Conservation (phyloP, 1,284 basidiomycete genomes). For the Marasmius sp. region DNA sequence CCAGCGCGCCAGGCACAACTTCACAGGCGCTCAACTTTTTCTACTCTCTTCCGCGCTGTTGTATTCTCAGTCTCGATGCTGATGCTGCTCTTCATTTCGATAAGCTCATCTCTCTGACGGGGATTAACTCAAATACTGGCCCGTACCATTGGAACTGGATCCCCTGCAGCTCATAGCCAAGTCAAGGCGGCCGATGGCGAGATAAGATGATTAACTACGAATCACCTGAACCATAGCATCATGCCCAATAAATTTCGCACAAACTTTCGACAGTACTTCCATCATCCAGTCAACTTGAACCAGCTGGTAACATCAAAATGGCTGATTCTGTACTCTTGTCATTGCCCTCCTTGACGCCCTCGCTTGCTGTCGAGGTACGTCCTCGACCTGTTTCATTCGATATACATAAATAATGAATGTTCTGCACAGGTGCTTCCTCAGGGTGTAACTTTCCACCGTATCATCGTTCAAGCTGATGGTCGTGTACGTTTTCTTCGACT, state of each 20-base stretch:
- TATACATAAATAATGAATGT: constrained; percentile 6
- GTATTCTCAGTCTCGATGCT: not conserved
- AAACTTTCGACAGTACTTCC: not conserved
- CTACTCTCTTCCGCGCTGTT: not conserved
- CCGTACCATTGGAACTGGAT: no score
- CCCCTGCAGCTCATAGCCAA: no score
- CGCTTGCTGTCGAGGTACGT: constrained; percentile 56
- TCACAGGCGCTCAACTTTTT: not conserved
- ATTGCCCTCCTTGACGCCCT: constrained; percentile 53
- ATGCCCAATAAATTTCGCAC: not conserved
- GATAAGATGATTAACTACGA: not conserved
- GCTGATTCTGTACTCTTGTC: constrained; percentile 51
- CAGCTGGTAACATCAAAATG: constrained; percentile 26
- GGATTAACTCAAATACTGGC: no score
- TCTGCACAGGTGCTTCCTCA: constrained; percentile 55
- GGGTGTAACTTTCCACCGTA: constrained; percentile 65
- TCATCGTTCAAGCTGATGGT: constrained; percentile 64
- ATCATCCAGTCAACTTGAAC: not conserved
- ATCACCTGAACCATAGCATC: not conserved
- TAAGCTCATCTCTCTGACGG: no score
- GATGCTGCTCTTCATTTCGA: no score
- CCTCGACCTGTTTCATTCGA: not conserved
- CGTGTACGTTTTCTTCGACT: constrained; percentile 38
- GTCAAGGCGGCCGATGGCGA: no score
- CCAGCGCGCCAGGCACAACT: not conserved